Conservation (phyloP, 306 rosid species). For the Vigna angularis region DNA sequence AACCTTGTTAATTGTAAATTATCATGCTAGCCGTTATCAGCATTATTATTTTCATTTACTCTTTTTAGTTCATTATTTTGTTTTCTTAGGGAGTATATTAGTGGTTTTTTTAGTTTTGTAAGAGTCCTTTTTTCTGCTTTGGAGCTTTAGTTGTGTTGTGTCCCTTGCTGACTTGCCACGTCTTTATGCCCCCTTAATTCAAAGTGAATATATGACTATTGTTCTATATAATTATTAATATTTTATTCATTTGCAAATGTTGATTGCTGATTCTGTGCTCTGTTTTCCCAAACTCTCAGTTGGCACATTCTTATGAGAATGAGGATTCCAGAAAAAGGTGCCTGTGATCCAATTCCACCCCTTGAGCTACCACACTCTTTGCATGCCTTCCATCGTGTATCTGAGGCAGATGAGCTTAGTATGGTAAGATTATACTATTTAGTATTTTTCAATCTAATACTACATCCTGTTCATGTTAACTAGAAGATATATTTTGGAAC, state of each 20-base stretch:
- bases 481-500: conserved; percentile 25
- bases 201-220: conserved; percentile 12
- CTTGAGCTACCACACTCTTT: conserved; percentile 94
- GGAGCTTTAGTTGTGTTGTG: conserved; percentile 5
- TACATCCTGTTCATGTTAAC: conserved; percentile 34
- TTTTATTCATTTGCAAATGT: not conserved
- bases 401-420: conserved; percentile 71
- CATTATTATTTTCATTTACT: conserved; percentile 27
- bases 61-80: not conserved
- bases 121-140: conserved; percentile 30
- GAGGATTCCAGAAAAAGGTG: conserved; percentile 74
- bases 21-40: conserved; percentile 18
- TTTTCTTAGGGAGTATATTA: conserved; percentile 21
- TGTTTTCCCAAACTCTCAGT: conserved; percentile 55
- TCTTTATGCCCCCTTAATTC: conserved; percentile 8
- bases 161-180: conserved; percentile 35
- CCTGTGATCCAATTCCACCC: conserved; percentile 89
- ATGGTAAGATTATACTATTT: conserved; percentile 51
- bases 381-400: conserved; percentile 86
- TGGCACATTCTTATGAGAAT: conserved; percentile 98
- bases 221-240: conserved; percentile 17
- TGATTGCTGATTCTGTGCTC: conserved; percentile 44
- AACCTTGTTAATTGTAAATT: not conserved
- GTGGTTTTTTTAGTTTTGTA: conserved; percentile 23
- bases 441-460: conserved; percentile 30